Percentiles rank a stretch among this genome's conserved stretches.
Evolutionary conservation across 768 basidiomycete species (phyloP).

Genomic region (Pisolithus orientalis): DNA sequence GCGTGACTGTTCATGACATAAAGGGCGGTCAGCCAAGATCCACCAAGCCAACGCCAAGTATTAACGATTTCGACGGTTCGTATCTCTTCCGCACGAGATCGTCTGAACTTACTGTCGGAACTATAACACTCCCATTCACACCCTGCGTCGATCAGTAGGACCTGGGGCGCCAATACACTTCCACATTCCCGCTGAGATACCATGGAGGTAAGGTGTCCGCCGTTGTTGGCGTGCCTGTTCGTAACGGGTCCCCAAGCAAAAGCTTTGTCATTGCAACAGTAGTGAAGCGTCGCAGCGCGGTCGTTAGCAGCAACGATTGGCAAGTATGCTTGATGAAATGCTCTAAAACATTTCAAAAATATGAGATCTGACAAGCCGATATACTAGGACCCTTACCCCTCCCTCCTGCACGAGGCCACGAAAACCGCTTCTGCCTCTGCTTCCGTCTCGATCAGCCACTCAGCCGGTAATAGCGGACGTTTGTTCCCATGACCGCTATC

Average conservation of each 20-base stretch:
- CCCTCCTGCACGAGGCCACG: slow-evolving; percentile 80
- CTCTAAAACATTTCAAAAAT: slow-evolving; percentile 33
- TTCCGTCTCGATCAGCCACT: slow-evolving; percentile 91
- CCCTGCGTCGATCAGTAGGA: slow-evolving; percentile 90
- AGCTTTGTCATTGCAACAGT: slow-evolving; percentile 87
- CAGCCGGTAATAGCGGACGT: slow-evolving; percentile 56
- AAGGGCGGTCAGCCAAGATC: not conserved
- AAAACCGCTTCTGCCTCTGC: slow-evolving; percentile 93
- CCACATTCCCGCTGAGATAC: slow-evolving; percentile 5
- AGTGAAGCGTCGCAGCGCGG: slow-evolving; percentile 86
- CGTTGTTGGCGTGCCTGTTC: slow-evolving; percentile 49
- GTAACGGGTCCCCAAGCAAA: slow-evolving; percentile 80
- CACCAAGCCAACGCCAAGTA: too few relatives aligned
- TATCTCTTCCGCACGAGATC: too few relatives aligned
- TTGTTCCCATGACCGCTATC: slow-evolving; percentile 34
- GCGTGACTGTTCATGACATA: slow-evolving; percentile 51
- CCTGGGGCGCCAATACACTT: slow-evolving; percentile 53
- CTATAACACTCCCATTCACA: slow-evolving; percentile 80
- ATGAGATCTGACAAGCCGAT: not conserved
- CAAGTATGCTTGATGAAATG: slow-evolving; percentile 84
- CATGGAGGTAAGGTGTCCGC: slow-evolving; percentile 36
- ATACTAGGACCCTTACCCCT: slow-evolving; percentile 53
- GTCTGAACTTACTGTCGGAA: slow-evolving; percentile 56
- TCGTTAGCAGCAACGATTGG: slow-evolving; percentile 88
- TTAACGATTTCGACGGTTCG: too few relatives aligned